Evolutionary conservation across 2,329 filamentous ascomycete genomes (phyloP).

Genomic region (Sclerotinia nivalis): DNA sequence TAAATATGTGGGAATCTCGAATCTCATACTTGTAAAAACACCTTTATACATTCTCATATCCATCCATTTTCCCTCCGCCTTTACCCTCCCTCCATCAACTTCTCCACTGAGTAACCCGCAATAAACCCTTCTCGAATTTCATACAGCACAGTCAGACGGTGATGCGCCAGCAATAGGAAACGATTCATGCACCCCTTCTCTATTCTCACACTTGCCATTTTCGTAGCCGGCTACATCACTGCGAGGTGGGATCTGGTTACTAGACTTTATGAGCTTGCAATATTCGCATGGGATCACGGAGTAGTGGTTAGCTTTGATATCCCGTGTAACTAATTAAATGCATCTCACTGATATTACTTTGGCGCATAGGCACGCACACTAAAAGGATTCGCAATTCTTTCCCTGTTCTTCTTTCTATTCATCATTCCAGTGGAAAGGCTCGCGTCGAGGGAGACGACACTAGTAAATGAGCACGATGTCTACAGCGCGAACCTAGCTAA

Average conservation of each 20-base stretch:
- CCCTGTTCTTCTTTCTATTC: slow-evolving; percentile 79
- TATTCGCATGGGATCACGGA: slow-evolving; percentile 98
- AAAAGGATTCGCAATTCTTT: slow-evolving; percentile 81
- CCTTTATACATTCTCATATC: background rate
- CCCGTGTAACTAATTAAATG: background rate
- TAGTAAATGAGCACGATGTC: slow-evolving; percentile 58
- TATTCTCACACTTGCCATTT: slow-evolving; percentile 91
- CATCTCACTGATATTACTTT: slow-evolving; percentile 26
- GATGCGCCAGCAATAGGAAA: slow-evolving; percentile 39
- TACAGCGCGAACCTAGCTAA: slow-evolving; percentile 29
- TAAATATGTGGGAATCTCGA: slow-evolving; percentile 17
- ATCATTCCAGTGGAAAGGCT: slow-evolving; percentile 82
- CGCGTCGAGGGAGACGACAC: slow-evolving; percentile 73
- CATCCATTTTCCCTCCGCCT: background rate
- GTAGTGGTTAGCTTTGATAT: slow-evolving; percentile 68
- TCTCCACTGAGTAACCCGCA: background rate
- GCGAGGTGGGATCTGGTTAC: slow-evolving; percentile 98
- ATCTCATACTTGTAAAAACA: slow-evolving; percentile 9
- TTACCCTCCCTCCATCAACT: background rate
- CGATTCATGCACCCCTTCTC: slow-evolving; percentile 92
- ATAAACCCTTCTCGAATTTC: background rate
- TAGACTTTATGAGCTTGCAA: slow-evolving; percentile 91
- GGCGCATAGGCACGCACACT: slow-evolving; percentile 70
- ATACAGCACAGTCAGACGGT: slow-evolving; percentile 22
- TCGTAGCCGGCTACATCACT: slow-evolving; percentile 99